phyloP scores from a whole-genome alignment of 108 stramenopile genomes.

The Stephanodiscus minutulus region DNA sequence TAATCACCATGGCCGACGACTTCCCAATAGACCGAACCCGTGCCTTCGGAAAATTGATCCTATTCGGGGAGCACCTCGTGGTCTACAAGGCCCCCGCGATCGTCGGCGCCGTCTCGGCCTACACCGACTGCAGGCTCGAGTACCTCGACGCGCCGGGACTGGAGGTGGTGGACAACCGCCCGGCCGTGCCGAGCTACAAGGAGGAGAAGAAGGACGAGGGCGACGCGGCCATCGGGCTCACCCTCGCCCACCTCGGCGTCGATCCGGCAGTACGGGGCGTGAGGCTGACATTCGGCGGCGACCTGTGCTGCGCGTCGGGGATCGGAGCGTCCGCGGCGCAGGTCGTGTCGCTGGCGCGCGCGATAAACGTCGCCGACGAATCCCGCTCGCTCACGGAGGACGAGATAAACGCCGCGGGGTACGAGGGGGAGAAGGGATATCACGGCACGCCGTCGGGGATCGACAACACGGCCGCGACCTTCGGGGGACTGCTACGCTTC shows the following conservation, averaged over 20 bases:
- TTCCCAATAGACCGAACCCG: conserved; percentile 56
- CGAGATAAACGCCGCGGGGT: conserved; percentile 86
- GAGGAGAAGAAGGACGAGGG: conserved; percentile 81
- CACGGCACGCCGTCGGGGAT: conserved; percentile 92
- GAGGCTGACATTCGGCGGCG: conserved; percentile 79
- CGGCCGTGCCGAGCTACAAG: conserved; percentile 87
- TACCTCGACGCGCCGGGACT: conserved; percentile 47
- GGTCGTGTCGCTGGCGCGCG: conserved; percentile 80
- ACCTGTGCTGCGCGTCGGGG: conserved; percentile 77
- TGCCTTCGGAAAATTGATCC: conserved; percentile 85
- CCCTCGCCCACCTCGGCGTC: conserved; percentile 70
- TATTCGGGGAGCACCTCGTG: conserved; percentile 91
- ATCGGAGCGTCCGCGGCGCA: conserved; percentile 88
- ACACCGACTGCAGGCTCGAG: conserved; percentile 74
- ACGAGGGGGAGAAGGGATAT: conserved; percentile 91
- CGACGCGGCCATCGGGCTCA: conserved; percentile 67
- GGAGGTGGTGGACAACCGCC: conserved; percentile 78
- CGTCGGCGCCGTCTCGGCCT: conserved; percentile 83
- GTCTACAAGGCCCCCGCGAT: conserved; percentile 88
- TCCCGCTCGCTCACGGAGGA: conserved; percentile 66
- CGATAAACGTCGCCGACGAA: conserved; percentile 57
- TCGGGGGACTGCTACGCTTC: conserved; percentile 83
- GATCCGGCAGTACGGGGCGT: conserved; percentile 51
- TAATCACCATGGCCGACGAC: conserved; percentile 11
- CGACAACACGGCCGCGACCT: conserved; percentile 90